Percentiles rank a stretch among this genome's conserved stretches.
phyloP scores from a whole-genome alignment of 2,329 filamentous ascomycete genomes.

The Pestalotiopsis sp. region DNA sequence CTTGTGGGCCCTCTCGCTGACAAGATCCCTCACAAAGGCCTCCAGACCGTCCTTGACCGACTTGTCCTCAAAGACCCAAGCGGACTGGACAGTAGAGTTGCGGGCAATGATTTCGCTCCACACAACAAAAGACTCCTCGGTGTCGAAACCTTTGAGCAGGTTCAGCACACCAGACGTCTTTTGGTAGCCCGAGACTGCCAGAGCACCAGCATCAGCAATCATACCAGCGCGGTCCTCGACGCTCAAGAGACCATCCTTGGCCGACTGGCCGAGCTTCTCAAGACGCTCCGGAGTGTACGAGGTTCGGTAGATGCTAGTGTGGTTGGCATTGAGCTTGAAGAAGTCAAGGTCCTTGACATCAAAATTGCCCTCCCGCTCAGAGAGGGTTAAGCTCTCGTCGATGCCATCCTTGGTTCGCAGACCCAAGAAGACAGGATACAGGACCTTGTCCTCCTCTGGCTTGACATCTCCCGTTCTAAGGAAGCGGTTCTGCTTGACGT shows the following conservation, averaged over 20 bases:
- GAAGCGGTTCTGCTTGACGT: conserved; percentile 94
- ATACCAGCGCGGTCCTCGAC: conserved; percentile 94
- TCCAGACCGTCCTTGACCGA: conserved; percentile 75
- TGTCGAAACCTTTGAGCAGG: conserved; percentile 82
- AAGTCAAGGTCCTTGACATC: conserved; percentile 81
- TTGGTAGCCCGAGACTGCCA: conserved; percentile 89
- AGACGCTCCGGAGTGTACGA: conserved; percentile 84
- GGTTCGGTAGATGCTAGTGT: conserved; percentile 90
- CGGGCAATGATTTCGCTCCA: conserved; percentile 91
- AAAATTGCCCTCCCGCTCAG: conserved; percentile 74
- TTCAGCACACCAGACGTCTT: conserved; percentile 89
- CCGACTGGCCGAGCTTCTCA: conserved; percentile 84
- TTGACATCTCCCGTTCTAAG: conserved; percentile 90
- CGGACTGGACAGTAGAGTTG: conserved; percentile 75
- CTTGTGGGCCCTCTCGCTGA: conserved; percentile 79
- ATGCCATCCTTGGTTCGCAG: conserved; percentile 84
- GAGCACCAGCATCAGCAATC: conserved; percentile 88
- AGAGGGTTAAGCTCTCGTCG: conserved; percentile 73
- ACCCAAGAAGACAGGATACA: conserved; percentile 89
- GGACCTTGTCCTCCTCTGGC: conserved; percentile 84
- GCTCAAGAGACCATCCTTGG: conserved; percentile 76
- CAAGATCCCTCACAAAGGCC: conserved; percentile 78
- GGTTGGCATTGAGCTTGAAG: conserved; percentile 96
- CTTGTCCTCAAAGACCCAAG: conserved; percentile 87
- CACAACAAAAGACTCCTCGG: conserved; percentile 87